phyloP scores from a whole-genome alignment of 108 stramenopile genomes.

The Tribonema minus region DNA sequence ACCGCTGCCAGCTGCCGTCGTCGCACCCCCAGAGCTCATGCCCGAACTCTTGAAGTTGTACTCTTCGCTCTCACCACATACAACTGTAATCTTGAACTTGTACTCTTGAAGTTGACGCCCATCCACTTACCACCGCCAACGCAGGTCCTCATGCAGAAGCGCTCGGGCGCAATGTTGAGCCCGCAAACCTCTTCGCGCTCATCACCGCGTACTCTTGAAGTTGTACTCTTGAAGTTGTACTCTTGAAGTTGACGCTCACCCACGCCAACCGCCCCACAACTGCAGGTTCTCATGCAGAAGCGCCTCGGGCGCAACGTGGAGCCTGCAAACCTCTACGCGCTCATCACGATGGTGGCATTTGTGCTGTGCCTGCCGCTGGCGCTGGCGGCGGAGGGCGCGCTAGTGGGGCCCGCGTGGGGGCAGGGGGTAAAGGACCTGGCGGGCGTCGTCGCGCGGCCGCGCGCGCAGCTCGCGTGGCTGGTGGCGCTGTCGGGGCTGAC shows the following conservation, averaged over 20 bases:
- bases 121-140: background rate
- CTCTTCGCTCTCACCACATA: too few species aligned
- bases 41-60: too few species aligned
- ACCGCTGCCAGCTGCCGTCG: too few species aligned
- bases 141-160: too few species aligned
- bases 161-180: too few species aligned
- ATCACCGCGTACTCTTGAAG: too few species aligned
- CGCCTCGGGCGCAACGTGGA: too few species aligned
- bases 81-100: too few species aligned
- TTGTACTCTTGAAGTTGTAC: too few species aligned
- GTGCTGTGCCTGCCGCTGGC: slow-evolving; percentile 69
- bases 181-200: slow-evolving; percentile 79
- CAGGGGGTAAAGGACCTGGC: background rate
- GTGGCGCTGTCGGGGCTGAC: slow-evolving; percentile 74
- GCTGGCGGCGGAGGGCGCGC: slow-evolving; percentile 62
- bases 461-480: slow-evolving; percentile 54
- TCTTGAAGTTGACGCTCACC: slow-evolving; percentile 30
- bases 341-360: slow-evolving; percentile 75
- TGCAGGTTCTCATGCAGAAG: too few species aligned
- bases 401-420: slow-evolving; percentile 42
- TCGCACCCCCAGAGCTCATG: too few species aligned
- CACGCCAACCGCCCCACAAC: background rate
- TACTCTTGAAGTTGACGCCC: slow-evolving; percentile 34
- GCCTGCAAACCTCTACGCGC: slow-evolving; percentile 80
- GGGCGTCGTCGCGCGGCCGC: too few species aligned